phyloP scores from a whole-genome alignment of 2,329 filamentous ascomycete genomes.

The Fusarium paranaense region DNA sequence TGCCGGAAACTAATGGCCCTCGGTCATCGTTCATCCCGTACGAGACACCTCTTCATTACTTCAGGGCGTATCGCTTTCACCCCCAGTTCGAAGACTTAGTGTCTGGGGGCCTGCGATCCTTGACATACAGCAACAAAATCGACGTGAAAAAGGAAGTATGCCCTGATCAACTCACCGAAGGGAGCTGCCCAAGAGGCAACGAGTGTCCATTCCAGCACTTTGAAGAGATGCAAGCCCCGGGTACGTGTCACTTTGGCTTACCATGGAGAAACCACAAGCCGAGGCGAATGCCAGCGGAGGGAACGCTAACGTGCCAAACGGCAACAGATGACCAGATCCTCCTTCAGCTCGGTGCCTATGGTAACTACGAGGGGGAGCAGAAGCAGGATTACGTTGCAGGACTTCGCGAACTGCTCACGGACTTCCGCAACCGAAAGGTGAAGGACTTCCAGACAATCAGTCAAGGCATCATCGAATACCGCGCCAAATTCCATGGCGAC shows the following conservation, averaged over 20 bases:
- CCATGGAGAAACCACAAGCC: slow-evolving; percentile 33
- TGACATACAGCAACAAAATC: slow-evolving; percentile 95
- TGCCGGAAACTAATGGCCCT: slow-evolving; percentile 1
- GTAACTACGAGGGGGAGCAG: slow-evolving; percentile 71
- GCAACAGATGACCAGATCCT: slow-evolving; percentile 78
- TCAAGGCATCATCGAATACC: slow-evolving; percentile 74
- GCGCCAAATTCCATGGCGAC: slow-evolving; percentile 73
- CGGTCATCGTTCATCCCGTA: slow-evolving; percentile 68
- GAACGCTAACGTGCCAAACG: slow-evolving; percentile 60
- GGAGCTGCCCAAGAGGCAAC: slow-evolving; percentile 76
- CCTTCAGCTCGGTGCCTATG: slow-evolving; percentile 75
- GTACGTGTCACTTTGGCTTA: slow-evolving; percentile 47
- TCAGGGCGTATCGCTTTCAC: slow-evolving; percentile 92
- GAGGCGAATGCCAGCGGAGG: slow-evolving; percentile 46
- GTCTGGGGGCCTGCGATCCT: slow-evolving; percentile 82
- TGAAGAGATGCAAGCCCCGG: slow-evolving; percentile 52
- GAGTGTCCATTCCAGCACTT: slow-evolving; percentile 87
- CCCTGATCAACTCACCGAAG: slow-evolving; percentile 77
- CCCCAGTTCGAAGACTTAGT: slow-evolving; percentile 78
- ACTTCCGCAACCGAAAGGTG: slow-evolving; percentile 69
- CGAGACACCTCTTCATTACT: slow-evolving; percentile 82
- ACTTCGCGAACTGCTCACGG: slow-evolving; percentile 69
- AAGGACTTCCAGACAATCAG: slow-evolving; percentile 76
- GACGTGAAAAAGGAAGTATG: slow-evolving; percentile 81
- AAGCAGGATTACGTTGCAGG: slow-evolving; percentile 72